phyloP scores from a whole-genome alignment of 169 alveolate genomes.

The Plasmodium blacklocki region DNA sequence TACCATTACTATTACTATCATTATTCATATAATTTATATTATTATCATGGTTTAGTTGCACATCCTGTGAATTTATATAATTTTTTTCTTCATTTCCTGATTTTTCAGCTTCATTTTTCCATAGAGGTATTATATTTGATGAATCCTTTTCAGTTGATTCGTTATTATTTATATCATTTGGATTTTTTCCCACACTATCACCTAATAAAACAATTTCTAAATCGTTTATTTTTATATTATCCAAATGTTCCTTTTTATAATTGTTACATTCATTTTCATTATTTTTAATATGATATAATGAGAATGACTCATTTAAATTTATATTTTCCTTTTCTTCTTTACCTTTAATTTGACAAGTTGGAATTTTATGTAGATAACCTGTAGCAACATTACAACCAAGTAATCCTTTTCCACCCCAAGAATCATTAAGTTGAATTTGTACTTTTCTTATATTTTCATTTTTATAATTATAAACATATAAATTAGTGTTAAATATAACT shows the following conservation, averaged over 20 bases:
- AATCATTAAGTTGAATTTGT: conserved; percentile 55
- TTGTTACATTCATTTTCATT: background rate
- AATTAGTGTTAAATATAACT: background rate
- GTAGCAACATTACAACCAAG: conserved; percentile 82
- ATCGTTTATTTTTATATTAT: background rate
- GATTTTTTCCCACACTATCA: background rate
- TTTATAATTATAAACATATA: conserved; percentile 77
- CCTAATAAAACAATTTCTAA: background rate
- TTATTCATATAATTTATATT: background rate
- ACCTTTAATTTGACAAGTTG: conserved; percentile 13
- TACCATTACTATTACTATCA: background rate
- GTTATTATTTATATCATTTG: background rate
- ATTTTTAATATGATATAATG: background rate
- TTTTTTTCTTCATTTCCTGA: too few species aligned
- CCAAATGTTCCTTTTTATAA: background rate
- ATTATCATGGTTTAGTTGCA: background rate
- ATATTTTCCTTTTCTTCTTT: background rate
- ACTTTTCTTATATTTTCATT: conserved; percentile 79
- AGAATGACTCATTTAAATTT: background rate
- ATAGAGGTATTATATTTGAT: too few species aligned
- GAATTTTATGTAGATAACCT: conserved; percentile 80
- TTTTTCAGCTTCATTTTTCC: too few species aligned
- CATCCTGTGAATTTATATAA: too few species aligned
- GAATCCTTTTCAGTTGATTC: background rate
- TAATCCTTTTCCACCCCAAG: conserved; percentile 84